phyloP scores from a whole-genome alignment of 148 eudicot species.

The Rhododendron williamsianum region DNA sequence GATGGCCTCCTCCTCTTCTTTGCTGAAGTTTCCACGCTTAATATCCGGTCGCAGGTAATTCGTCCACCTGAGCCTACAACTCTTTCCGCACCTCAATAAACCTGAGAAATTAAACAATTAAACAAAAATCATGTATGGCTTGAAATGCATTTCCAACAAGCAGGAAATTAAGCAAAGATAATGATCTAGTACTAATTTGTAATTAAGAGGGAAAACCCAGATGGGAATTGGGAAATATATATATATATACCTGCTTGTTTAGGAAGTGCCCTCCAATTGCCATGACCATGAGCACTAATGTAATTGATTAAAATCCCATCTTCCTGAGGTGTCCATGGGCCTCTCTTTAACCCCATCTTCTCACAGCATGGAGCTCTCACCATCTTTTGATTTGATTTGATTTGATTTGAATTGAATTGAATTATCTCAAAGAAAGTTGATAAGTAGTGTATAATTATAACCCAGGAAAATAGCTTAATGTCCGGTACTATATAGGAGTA shows the following conservation, averaged over 20 bases:
- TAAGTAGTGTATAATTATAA: background rate
- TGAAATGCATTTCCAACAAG: background rate
- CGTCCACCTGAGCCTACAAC: slow-evolving; percentile 68
- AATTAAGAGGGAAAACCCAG: too few species aligned
- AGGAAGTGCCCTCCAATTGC: slow-evolving; percentile 40
- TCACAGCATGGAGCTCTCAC: slow-evolving; percentile 46
- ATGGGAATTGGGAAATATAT: background rate
- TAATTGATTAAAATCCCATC: slow-evolving; percentile 26
- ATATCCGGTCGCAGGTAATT: slow-evolving; percentile 69
- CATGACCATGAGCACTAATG: slow-evolving; percentile 23
- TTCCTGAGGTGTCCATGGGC: slow-evolving; percentile 42
- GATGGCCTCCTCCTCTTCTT: slow-evolving; percentile 60
- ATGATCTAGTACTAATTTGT: too few species aligned
- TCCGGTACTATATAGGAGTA: too few species aligned
- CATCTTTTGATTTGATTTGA: slow-evolving; percentile 17
- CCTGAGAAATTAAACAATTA: slow-evolving; percentile 23
- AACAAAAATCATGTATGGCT: background rate
- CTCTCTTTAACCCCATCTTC: slow-evolving; percentile 40
- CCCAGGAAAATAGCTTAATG: too few species aligned
- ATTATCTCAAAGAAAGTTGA: background rate
- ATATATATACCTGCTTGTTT: slow-evolving; percentile 23
- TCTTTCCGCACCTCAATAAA: slow-evolving; percentile 70
- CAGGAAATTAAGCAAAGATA: too few species aligned
- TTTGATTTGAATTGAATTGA: background rate
- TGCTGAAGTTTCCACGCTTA: slow-evolving; percentile 61